These are phyloP conservation scores for Wickerhamomyces subpelliculosus DNA, from an alignment of 805 yeast species.

Conservation along the genomic window DNA sequence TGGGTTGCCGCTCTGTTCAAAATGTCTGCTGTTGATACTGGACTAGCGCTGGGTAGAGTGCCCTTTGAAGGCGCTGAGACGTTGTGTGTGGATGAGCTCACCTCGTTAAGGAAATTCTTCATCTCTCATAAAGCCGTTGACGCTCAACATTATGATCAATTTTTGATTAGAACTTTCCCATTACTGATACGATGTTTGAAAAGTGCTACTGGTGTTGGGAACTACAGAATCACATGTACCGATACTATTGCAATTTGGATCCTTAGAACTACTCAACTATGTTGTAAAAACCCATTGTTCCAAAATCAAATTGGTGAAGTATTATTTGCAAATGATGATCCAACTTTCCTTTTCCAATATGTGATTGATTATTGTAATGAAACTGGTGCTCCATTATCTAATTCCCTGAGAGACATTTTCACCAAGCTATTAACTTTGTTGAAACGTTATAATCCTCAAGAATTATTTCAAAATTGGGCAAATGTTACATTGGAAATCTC, in stretches of 20 bases:
- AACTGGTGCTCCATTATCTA: slow-evolving; percentile 62
- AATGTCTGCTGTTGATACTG: too few relatives aligned
- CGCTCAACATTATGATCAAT: slow-evolving; percentile 5
- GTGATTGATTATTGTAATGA: slow-evolving; percentile 66
- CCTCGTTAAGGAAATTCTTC: too few relatives aligned
- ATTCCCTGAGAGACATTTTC: slow-evolving; percentile 59
- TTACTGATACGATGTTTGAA: slow-evolving; percentile 26
- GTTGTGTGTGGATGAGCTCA: background rate
- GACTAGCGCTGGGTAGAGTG: too few relatives aligned
- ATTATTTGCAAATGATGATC: too few relatives aligned
- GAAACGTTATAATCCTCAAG: slow-evolving; percentile 20
- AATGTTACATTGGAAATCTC: slow-evolving; percentile 35
- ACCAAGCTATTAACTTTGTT: slow-evolving; percentile 41
- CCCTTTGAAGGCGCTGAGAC: background rate
- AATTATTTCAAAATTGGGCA: slow-evolving; percentile 39
- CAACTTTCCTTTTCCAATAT: slow-evolving; percentile 36
- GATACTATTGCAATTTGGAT: slow-evolving; percentile 66
- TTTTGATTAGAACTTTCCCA: slow-evolving; percentile 17
- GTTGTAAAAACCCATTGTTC: slow-evolving; percentile 10
- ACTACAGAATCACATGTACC: slow-evolving; percentile 35
- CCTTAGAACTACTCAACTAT: slow-evolving; percentile 43
- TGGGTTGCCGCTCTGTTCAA: too few relatives aligned
- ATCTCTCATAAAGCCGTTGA: slow-evolving; percentile 12
- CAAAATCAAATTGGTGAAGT: too few relatives aligned
- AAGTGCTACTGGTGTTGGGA: slow-evolving; percentile 27